phyloP scores from a whole-genome alignment of 805 yeast genomes.

The Candida chilensis region DNA sequence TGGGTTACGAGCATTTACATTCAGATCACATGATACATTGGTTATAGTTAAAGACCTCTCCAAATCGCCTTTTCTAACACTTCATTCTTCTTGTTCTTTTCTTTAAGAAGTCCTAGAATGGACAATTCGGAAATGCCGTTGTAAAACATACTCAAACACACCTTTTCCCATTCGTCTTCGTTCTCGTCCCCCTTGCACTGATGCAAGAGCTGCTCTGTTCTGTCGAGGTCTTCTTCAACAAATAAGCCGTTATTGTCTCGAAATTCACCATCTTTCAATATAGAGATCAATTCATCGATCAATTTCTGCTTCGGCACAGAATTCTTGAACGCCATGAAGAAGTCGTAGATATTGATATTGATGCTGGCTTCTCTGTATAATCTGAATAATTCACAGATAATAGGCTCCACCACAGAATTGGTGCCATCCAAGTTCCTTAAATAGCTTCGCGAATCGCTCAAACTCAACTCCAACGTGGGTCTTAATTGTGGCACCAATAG shows the following conservation, averaged over 20 bases:
- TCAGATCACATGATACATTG: too few species aligned
- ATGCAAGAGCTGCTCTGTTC: not conserved
- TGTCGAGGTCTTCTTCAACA: not conserved
- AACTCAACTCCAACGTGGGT: too few species aligned
- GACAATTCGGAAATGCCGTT: slow-evolving; percentile 67
- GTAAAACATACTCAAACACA: slow-evolving; percentile 63
- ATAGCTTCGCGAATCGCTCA: too few species aligned
- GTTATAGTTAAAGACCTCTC: slow-evolving; percentile 55
- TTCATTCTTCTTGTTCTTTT: slow-evolving; percentile 49
- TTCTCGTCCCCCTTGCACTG: slow-evolving; percentile 8
- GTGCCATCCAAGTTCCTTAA: too few species aligned
- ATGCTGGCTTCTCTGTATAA: slow-evolving; percentile 75
- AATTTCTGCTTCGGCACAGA: slow-evolving; percentile 22
- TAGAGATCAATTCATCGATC: slow-evolving; percentile 6
- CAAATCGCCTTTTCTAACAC: slow-evolving; percentile 62
- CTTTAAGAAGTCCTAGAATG: slow-evolving; percentile 59
- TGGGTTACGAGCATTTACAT: too few species aligned
- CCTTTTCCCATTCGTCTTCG: slow-evolving; percentile 48
- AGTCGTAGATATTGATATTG: slow-evolving; percentile 58
- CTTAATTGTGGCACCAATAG: too few species aligned
- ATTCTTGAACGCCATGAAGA: slow-evolving; percentile 51
- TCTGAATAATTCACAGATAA: slow-evolving; percentile 48
- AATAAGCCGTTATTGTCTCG: not conserved
- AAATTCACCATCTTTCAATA: not conserved
- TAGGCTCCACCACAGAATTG: slow-evolving; percentile 30